A percentile compares a stretch with the other conserved stretches of the same genome.
phyloP scores from a whole-genome alignment of 2,329 filamentous ascomycete species.

The Colletotrichum sp. region DNA sequence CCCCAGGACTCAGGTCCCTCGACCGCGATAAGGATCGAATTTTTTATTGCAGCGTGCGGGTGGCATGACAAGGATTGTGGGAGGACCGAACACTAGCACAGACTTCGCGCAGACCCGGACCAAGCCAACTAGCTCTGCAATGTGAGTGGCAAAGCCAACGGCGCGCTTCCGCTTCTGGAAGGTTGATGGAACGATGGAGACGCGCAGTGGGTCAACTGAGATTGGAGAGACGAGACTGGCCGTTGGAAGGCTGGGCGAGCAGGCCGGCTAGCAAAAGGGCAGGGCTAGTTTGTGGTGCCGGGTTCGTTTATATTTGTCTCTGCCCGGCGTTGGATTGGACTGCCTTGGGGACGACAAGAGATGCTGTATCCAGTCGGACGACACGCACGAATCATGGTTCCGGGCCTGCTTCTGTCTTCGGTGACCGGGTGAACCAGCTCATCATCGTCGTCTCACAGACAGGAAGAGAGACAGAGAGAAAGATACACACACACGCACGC shows the following conservation, averaged over 20 bases:
- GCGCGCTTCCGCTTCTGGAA: conserved; percentile 28
- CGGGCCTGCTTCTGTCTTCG: neutral
- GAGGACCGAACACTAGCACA: neutral
- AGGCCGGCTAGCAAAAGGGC: conserved; percentile 5
- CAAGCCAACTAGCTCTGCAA: conserved; percentile 5
- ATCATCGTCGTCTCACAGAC: neutral
- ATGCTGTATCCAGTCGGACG: neutral
- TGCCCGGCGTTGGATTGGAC: neutral
- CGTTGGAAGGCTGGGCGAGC: neutral
- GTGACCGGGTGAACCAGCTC: neutral
- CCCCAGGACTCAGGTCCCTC: neutral
- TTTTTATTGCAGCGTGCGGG: neutral
- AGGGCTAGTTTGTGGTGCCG: neutral
- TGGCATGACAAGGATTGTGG: conserved; percentile 3
- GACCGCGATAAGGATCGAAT: conserved; percentile 8
- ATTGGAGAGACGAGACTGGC: conserved; percentile 14
- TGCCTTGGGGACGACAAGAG: neutral
- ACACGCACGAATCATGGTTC: conserved; percentile 13
- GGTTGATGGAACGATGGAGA: conserved; percentile 26
- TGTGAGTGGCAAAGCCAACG: conserved; percentile 21
- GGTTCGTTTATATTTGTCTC: neutral
- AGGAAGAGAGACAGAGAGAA: neutral
- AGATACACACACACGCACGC: neutral
- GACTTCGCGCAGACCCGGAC: neutral
- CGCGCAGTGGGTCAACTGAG: conserved; percentile 5